A percentile compares a stretch with the other conserved stretches of the same genome.
phyloP scores from a whole-genome alignment of 225 moss, liverwort and hornwort genomes.

The Thuidium tamariscinum region DNA sequence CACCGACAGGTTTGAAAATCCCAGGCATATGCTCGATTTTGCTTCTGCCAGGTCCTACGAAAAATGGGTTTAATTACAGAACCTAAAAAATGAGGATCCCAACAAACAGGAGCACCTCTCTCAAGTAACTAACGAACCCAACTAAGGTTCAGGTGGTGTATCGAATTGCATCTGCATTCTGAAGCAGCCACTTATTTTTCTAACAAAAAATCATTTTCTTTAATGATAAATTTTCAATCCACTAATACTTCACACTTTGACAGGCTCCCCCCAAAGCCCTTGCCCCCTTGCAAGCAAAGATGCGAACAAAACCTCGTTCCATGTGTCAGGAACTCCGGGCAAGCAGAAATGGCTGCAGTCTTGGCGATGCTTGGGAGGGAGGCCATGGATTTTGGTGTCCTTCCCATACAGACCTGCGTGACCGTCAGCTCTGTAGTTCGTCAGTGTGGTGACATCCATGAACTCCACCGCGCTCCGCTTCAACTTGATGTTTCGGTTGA shows the following conservation, averaged over 20 bases:
- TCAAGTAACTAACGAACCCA: background rate
- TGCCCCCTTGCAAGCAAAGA: conserved; percentile 21
- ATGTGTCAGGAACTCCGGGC: conserved; percentile 42
- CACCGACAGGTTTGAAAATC: background rate
- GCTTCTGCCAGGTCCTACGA: background rate
- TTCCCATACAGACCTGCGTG: conserved; percentile 20
- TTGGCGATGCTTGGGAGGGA: conserved; percentile 11
- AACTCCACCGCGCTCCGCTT: conserved; percentile 8
- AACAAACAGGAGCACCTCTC: background rate
- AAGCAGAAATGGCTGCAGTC: conserved; percentile 54
- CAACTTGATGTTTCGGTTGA: background rate
- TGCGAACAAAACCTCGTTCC: conserved; percentile 42
- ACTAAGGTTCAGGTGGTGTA: too few relatives aligned
- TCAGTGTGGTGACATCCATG: conserved; percentile 28
- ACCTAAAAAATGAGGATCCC: background rate
- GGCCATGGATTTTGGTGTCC: conserved; percentile 8
- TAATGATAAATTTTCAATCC: background rate
- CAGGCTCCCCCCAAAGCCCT: conserved; percentile 23
- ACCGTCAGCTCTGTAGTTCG: conserved; percentile 24
- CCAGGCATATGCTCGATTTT: background rate
- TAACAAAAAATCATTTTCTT: background rate
- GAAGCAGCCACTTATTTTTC: background rate
- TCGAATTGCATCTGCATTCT: background rate
- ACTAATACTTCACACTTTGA: conserved; percentile 3
- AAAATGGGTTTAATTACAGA: background rate